Percentiles rank a stretch among this genome's conserved stretches.
Evolutionary conservation across 2,329 filamentous ascomycete species (phyloP).

Genomic region (Simplicillium sp.): DNA sequence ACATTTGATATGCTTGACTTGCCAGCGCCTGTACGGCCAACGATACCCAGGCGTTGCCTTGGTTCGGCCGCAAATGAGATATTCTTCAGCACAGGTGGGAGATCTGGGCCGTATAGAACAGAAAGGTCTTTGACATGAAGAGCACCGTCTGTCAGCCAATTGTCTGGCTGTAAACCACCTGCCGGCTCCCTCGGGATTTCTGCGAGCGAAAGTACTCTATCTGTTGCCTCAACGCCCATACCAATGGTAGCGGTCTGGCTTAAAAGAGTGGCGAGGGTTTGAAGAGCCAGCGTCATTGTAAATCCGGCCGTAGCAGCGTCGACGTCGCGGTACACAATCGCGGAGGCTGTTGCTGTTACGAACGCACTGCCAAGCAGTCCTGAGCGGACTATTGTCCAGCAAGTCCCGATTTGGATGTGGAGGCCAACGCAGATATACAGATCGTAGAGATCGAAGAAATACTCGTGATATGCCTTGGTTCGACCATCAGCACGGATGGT

Average conservation of each 20-base stretch:
- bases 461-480: slow-evolving; percentile 1
- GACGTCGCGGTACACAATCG: slow-evolving; percentile 1
- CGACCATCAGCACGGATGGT: slow-evolving; percentile 7
- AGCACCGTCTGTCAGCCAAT: background rate
- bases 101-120: background rate
- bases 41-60: slow-evolving; percentile 1
- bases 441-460: slow-evolving; percentile 2
- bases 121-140: background rate
- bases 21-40: slow-evolving; percentile 3
- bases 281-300: slow-evolving; percentile 4
- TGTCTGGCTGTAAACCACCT: background rate
- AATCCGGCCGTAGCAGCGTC: slow-evolving; percentile 4
- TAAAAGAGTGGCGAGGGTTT: slow-evolving; percentile 1
- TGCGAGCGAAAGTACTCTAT: slow-evolving; percentile 2
- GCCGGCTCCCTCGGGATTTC: slow-evolving; percentile 2
- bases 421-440: slow-evolving; percentile 1
- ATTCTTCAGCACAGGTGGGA: background rate
- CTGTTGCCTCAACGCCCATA: slow-evolving; percentile 1
- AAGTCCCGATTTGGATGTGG: slow-evolving; percentile 3
- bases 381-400: slow-evolving; percentile 3
- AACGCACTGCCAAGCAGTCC: slow-evolving; percentile 3
- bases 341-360: slow-evolving; percentile 2
- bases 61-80: background rate
- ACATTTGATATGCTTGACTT: slow-evolving; percentile 1
- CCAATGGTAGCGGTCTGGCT: background rate